These are phyloP conservation scores for Hymenoscyphus albidus DNA, from an alignment of 2,329 filamentous ascomycete genomes.

Conservation along the genomic window DNA sequence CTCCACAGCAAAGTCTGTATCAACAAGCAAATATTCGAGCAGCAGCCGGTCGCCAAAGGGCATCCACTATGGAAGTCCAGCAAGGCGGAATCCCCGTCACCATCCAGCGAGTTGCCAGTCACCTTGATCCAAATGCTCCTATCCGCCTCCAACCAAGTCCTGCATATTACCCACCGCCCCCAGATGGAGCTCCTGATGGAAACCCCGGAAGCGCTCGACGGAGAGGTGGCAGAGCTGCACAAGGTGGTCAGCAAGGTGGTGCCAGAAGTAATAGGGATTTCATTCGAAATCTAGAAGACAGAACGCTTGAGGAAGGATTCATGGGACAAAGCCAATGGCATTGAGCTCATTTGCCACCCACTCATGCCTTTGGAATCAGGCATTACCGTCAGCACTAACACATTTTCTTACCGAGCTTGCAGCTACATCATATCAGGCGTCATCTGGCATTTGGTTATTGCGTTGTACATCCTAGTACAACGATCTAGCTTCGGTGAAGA, in stretches of 20 bases:
- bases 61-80: slow-evolving; percentile 94
- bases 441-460: slow-evolving; percentile 11
- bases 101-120: slow-evolving; percentile 91
- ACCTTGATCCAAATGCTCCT: slow-evolving; percentile 89
- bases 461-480: slow-evolving; percentile 5
- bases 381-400: slow-evolving; percentile 17
- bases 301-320: slow-evolving; percentile 89
- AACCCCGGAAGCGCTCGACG: slow-evolving; percentile 59
- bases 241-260: slow-evolving; percentile 46
- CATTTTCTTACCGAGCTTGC: slow-evolving; percentile 13
- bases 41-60: slow-evolving; percentile 71
- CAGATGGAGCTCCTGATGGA: slow-evolving; percentile 72
- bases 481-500: slow-evolving; percentile 11
- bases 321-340: slow-evolving; percentile 68
- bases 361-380: slow-evolving; percentile 15
- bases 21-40: slow-evolving; percentile 68
- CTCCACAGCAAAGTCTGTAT: slow-evolving; percentile 63
- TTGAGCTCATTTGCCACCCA: slow-evolving; percentile 42
- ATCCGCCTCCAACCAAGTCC: slow-evolving; percentile 93
- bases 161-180: slow-evolving; percentile 92
- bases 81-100: slow-evolving; percentile 88
- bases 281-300: slow-evolving; percentile 89
- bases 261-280: slow-evolving; percentile 73
- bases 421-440: slow-evolving; percentile 7
- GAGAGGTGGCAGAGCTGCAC: slow-evolving; percentile 69